These are phyloP conservation scores for Pichia membranifaciens DNA, from an alignment of 805 yeast species.

Conservation along the genomic window DNA sequence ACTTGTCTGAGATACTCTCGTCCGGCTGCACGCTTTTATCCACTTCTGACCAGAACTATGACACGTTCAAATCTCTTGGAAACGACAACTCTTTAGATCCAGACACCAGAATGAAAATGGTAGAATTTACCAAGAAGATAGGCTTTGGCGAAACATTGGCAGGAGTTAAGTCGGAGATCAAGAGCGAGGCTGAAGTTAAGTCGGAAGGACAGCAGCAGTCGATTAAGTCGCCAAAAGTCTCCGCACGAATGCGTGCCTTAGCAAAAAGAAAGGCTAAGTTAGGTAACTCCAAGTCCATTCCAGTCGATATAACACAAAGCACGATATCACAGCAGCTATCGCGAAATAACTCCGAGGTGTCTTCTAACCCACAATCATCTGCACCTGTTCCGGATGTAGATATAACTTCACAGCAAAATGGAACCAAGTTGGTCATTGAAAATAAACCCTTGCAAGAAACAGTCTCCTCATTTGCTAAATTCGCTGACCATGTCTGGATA, in stretches of 20 bases:
- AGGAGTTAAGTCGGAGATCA: not conserved
- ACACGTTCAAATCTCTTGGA: constrained; percentile 14
- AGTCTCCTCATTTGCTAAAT: constrained; percentile 32
- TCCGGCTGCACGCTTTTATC: constrained; percentile 57
- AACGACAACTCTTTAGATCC: constrained; percentile 4
- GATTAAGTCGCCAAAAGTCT: constrained; percentile 29
- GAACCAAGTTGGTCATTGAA: constrained; percentile 79
- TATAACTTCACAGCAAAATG: constrained; percentile 74
- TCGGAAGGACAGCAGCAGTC: not conserved
- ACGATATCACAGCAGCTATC: constrained; percentile 50
- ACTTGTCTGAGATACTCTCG: constrained; percentile 41
- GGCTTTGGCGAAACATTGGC: constrained; percentile 22
- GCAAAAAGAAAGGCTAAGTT: constrained; percentile 87
- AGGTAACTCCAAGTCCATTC: constrained; percentile 37
- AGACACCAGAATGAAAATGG: constrained; percentile 24
- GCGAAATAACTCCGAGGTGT: constrained; percentile 48
- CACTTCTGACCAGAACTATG: constrained; percentile 45
- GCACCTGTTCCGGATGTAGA: constrained; percentile 49
- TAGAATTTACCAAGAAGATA: constrained; percentile 25
- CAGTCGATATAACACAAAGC: constrained; percentile 67
- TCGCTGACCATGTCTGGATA: constrained; percentile 81
- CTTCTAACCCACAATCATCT: constrained; percentile 45
- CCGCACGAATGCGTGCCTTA: constrained; percentile 86
- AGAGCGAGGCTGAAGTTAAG: constrained; percentile 13
- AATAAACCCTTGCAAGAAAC: constrained; percentile 65